A percentile compares a stretch with the other conserved stretches of the same genome.
phyloP scores from a whole-genome alignment of 164 flowering plant genomes.

The Brasenia schreberi region DNA sequence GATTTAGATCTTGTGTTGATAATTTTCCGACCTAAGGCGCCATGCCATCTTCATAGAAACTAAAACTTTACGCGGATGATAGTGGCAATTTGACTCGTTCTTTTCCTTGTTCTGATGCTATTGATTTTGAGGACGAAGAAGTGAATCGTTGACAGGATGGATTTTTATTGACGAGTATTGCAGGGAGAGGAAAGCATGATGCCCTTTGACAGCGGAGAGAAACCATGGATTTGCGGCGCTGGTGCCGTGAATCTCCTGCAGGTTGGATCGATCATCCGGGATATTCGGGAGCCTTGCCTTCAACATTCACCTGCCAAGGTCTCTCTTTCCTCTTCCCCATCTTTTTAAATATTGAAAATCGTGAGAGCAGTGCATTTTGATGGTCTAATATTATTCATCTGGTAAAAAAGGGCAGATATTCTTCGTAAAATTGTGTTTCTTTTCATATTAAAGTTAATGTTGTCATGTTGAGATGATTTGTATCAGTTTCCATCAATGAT shows the following conservation, averaged over 20 bases:
- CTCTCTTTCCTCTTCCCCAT: conserved; percentile 1
- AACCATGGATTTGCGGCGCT: conserved; percentile 63
- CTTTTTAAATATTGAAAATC: too few species aligned
- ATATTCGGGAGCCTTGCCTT: conserved; percentile 75
- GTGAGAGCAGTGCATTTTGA: too few species aligned
- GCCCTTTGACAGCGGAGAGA: conserved; percentile 39
- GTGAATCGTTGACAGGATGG: neutral
- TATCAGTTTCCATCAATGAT: too few species aligned
- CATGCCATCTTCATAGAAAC: too few species aligned
- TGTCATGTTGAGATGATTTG: too few species aligned
- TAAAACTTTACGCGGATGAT: too few species aligned
- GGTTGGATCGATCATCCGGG: conserved; percentile 56
- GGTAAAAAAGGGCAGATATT: too few species aligned
- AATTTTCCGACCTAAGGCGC: too few species aligned
- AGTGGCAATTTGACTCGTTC: neutral
- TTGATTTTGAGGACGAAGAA: neutral
- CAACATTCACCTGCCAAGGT: conserved; percentile 63
- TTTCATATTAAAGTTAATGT: too few species aligned
- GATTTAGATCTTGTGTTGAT: too few species aligned
- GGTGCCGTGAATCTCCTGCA: conserved; percentile 35
- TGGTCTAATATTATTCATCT: too few species aligned
- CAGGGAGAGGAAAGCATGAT: conserved; percentile 17
- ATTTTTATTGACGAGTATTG: neutral
- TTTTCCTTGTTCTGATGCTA: neutral
- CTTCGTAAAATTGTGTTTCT: too few species aligned